Conservation (phyloP, 2,329 filamentous ascomycete genomes). For the Xylaria sp. region DNA sequence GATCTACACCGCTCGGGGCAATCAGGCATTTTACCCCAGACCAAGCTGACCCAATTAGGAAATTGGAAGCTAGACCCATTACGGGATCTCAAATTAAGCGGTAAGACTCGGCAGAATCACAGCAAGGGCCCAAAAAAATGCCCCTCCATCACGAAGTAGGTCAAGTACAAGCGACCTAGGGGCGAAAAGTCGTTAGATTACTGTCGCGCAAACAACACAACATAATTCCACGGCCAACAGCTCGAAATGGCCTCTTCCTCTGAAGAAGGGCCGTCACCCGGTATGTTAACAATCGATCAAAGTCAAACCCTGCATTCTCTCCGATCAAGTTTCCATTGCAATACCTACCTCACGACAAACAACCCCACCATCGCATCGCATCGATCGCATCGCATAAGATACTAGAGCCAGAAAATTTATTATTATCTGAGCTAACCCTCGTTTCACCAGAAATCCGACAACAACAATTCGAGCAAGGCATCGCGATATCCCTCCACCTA, state of each 20-base stretch:
- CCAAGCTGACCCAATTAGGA: constrained; percentile 17
- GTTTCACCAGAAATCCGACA: constrained; percentile 62
- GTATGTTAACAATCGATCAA: constrained; percentile 38
- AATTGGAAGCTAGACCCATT: constrained; percentile 12
- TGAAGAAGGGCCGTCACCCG: constrained; percentile 43
- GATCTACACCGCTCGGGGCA: background rate
- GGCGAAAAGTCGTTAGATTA: constrained; percentile 16
- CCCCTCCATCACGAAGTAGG: constrained; percentile 34
- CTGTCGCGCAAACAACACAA: background rate
- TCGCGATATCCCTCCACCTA: constrained; percentile 84
- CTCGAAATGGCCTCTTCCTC: constrained; percentile 27
- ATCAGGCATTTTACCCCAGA: background rate
- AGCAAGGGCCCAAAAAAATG: constrained; percentile 30
- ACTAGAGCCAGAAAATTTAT: background rate
- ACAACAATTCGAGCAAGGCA: constrained; percentile 82
- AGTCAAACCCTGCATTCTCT: background rate
- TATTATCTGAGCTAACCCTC: constrained; percentile 18
- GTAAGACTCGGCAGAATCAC: constrained; percentile 33
- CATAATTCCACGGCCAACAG: background rate
- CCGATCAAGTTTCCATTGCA: background rate
- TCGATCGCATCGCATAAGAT: background rate
- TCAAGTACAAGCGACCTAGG: background rate
- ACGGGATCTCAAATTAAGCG: constrained; percentile 13
- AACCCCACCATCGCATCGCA: constrained; percentile 33
- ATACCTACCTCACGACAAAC: background rate